Evolutionary conservation across 495 filamentous ascomycete genomes (phyloP), one percentile per base, ranked within the genome.

Genomic region (Aspergillus nidulans): DNA sequence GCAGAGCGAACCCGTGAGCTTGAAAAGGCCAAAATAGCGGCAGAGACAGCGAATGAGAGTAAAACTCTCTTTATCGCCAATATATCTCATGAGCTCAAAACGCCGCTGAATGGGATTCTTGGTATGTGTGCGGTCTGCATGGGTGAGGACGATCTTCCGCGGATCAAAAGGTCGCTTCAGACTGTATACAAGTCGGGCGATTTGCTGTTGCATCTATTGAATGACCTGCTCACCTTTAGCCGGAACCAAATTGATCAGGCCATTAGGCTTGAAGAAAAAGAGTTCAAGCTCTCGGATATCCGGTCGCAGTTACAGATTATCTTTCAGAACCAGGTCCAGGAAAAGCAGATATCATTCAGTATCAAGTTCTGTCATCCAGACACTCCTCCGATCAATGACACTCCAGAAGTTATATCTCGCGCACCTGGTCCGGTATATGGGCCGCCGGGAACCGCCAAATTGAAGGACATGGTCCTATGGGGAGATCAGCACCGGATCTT

Each of bases 31-130:
- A 96, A 96, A 68, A 85, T 90, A 71, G 89, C 91, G 2, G 92
- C 92, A 5, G 92, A 96, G 63, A 85, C 88, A 13, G 92, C 92
- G 7, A 96, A 95, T 61, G 88, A 95, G 68, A 94, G 89, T 74
- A 96, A 97, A 71, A 95, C 92, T 6, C 69, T 95, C 21, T 97
- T 97, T 69, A 92, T 97, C 57, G 92, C 92, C 25, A 97, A 97
- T 60, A 95, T 97, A 24, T 95, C 90, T 3, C 92, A 97, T 64
- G 92, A 96, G 66, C 77, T 97, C 13, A 91, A 95, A 66, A 96
- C 92, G 1, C 92, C 92, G 0, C 69, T 96, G 20, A 97, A 97
- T 63, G 92, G 90, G 2, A 96, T 97, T 59, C 72, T 97, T 26
- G 92, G 92, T 46, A 96, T 96, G 90, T 89, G 85, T 58, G 88